A percentile compares a stretch with the other conserved stretches of the same genome.
phyloP scores from a whole-genome alignment of 257 asterid genomes.

The Solanum raphanifolium region DNA sequence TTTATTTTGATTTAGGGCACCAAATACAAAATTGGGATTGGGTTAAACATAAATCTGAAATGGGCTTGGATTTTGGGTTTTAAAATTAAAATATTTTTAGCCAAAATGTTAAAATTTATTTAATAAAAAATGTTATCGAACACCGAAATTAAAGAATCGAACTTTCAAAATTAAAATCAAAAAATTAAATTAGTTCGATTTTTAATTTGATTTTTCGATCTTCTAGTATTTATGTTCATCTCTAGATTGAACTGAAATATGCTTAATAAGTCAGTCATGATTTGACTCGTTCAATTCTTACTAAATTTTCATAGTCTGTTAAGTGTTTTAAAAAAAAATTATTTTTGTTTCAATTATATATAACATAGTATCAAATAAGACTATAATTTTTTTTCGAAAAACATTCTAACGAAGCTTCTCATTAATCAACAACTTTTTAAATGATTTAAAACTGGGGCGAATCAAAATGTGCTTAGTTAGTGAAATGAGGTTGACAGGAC shows the following conservation, averaged over 20 bases:
- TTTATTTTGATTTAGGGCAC: neutral
- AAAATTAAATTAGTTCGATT: neutral
- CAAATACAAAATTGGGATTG: neutral
- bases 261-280: rapidly evolving
- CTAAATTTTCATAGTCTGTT: neutral
- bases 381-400: neutral
- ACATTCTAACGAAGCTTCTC: neutral
- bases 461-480: no score
- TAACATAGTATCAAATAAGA: neutral
- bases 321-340: neutral
- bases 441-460: neutral
- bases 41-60: neutral
- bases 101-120: neutral
- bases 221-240: neutral
- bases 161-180: neutral
- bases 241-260: neutral
- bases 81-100: neutral
- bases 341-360: neutral
- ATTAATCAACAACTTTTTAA: neutral
- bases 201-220: neutral
- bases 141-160: neutral
- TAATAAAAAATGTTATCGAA: neutral
- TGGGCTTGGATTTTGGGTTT: neutral
- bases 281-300: neutral
- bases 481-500: no score